Evolutionary conservation across 495 filamentous ascomycete genomes (phyloP).

Genomic region (Penicillium antarcticum): DNA sequence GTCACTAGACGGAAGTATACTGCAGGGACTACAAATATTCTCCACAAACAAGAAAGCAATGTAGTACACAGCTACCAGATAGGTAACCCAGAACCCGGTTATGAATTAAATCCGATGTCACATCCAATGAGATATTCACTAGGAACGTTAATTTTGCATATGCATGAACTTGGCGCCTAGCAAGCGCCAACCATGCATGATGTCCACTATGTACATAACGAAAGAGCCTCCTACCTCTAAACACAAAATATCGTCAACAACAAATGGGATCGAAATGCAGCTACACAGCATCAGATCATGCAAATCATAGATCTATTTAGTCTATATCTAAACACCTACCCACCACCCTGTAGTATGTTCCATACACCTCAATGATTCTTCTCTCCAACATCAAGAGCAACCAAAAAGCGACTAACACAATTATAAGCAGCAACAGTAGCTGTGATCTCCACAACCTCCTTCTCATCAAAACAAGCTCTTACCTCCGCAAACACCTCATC

Average conservation of each 20-base stretch:
- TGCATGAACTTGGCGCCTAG: slow-evolving; percentile 1
- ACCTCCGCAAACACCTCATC: slow-evolving; percentile 61
- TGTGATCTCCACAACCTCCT: slow-evolving; percentile 74
- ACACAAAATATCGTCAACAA: too few relatives aligned
- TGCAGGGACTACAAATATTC: not conserved
- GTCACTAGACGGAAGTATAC: not conserved
- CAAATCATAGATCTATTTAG: too few relatives aligned
- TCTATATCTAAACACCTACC: too few relatives aligned
- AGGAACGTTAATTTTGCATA: not conserved
- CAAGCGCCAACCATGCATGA: not conserved
- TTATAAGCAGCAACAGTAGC: slow-evolving; percentile 82
- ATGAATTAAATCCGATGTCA: not conserved
- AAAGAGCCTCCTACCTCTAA: not conserved
- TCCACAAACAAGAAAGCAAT: not conserved
- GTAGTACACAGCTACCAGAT: not conserved
- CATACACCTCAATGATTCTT: slow-evolving; percentile 32
- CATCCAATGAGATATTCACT: not conserved
- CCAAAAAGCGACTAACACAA: slow-evolving; percentile 80
- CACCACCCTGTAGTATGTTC: not conserved
- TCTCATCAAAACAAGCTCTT: slow-evolving; percentile 56
- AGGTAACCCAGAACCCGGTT: too few relatives aligned
- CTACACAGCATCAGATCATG: too few relatives aligned
- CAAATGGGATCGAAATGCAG: too few relatives aligned
- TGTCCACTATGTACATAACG: not conserved
- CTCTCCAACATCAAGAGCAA: slow-evolving; percentile 76